Base-by-base conservation (phyloP, 2,329 filamentous ascomycete genomes). In the Trichoderma cornu-damae region DNA sequence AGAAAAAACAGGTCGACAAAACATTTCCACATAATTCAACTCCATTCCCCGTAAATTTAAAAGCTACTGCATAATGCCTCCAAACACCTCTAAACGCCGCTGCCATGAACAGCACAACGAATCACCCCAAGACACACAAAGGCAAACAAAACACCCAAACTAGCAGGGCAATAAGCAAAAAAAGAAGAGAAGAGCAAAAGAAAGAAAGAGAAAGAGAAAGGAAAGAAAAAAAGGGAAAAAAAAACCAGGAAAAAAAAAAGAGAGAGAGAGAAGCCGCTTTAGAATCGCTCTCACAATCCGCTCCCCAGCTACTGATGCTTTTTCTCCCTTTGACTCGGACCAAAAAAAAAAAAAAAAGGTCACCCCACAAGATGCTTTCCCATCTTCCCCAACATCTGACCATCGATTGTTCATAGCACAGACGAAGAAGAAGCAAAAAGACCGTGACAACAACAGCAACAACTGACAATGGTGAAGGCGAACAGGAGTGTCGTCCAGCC, bases 71-170 rank as follows among this genome's bases (percentile, higher is more conserved):
- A 55, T 63, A 62, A 66, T 68, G 65, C 26, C 63, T 61, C 64
- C 62, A 62, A 64, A 67, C 61, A 69, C 66, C 64, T 9, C 55
- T 60, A 62, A 67, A 69, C 69, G 64, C 69, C 69, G 59, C 64
- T 71, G 68, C 69, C 64, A 69, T 70, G 66, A 47, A 69, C 62
- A 67, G 60, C 64, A 65, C 60, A 64, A 44, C 28, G 35, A 43
- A 49, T 22, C 30, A 50, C 37, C 26, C 24, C 20, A 9, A 38
- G 11, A 30, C 52, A 18, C 26, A 40, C 48, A 32, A 22, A 35
- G 35, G 28, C 24, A 26, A 38, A 44, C 20, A 38, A 54, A 34
- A 62, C 63, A 40, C 26, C 60, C 61, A 58, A 57, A 65, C 64
- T 64, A 62, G 56, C 60, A 62, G 59, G 59, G 61, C 56, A 63